phyloP scores from a whole-genome alignment of 345 rosid species.

The Brassica cretica region DNA sequence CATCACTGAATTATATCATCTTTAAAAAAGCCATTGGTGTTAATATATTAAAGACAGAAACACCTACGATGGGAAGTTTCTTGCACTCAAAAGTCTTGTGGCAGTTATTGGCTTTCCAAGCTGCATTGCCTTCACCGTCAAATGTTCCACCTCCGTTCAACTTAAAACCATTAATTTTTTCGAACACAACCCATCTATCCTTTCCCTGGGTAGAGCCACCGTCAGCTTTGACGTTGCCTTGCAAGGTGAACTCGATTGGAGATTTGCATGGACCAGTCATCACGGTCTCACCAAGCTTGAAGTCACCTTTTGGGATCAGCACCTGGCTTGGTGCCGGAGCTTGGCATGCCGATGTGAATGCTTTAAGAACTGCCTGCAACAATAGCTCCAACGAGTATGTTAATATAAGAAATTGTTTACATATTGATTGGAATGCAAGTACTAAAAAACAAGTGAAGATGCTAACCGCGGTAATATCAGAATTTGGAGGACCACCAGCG shows the following conservation, averaged over 20 bases:
- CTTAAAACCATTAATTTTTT: conserved; percentile 18
- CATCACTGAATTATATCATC: not conserved
- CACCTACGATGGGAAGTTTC: conserved; percentile 38
- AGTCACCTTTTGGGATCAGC: conserved; percentile 37
- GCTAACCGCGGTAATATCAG: conserved; percentile 37
- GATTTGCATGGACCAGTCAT: conserved; percentile 39
- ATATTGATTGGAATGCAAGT: conserved; percentile 5
- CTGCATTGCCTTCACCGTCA: conserved; percentile 40
- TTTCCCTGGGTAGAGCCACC: not conserved
- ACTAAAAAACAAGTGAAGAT: not conserved
- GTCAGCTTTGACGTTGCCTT: conserved; percentile 30
- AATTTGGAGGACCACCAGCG: conserved; percentile 3
- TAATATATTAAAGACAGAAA: not conserved
- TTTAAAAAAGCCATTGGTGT: not conserved
- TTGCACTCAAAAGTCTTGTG: conserved; percentile 38
- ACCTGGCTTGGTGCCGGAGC: conserved; percentile 20
- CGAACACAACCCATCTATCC: conserved; percentile 36
- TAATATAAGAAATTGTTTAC: not conserved
- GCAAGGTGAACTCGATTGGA: conserved; percentile 24
- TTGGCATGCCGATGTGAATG: conserved; percentile 35
- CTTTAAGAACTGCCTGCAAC: conserved; percentile 29
- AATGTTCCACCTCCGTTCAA: conserved; percentile 38
- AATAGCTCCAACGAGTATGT: not conserved
- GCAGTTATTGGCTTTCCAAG: conserved; percentile 40
- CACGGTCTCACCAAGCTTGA: conserved; percentile 23